Evolutionary conservation across 805 yeast species (phyloP).

Genomic region (Metschnikowia reukaufii): DNA sequence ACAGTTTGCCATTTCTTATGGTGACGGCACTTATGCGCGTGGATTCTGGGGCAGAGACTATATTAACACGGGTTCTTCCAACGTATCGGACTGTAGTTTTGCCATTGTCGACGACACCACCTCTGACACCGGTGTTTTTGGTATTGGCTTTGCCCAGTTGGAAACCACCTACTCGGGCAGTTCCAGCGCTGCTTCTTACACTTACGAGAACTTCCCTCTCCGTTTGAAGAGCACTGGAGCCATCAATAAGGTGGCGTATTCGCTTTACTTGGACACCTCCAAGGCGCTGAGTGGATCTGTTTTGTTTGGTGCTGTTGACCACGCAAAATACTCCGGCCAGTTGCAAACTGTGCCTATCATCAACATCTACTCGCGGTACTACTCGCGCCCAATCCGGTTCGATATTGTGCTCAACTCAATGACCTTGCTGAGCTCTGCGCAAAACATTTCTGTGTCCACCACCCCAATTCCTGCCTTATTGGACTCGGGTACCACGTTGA

Average conservation of each 20-base stretch:
- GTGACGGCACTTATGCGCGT: conserved; percentile 47
- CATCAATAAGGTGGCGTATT: conserved; percentile 56
- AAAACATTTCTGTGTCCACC: conserved; percentile 9
- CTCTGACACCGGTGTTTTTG: conserved; percentile 68
- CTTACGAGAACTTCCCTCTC: conserved; percentile 67
- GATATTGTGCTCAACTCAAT: conserved; percentile 51
- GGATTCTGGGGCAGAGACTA: conserved; percentile 64
- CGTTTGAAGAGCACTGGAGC: conserved; percentile 58
- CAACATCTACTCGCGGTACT: conserved; percentile 27
- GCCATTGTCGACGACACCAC: conserved; percentile 71
- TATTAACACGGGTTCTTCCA: conserved; percentile 49
- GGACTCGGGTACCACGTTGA: conserved; percentile 56
- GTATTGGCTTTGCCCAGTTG: conserved; percentile 67
- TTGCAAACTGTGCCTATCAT: conserved; percentile 42
- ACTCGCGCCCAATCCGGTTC: conserved; percentile 41
- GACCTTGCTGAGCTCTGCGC: conserved; percentile 15
- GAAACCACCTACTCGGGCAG: conserved; percentile 52
- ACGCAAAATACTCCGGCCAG: conserved; percentile 32
- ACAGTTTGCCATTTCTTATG: conserved; percentile 45
- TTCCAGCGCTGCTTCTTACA: conserved; percentile 20
- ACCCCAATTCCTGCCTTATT: conserved; percentile 24
- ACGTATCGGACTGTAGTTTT: conserved; percentile 55
- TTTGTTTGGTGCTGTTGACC: conserved; percentile 45
- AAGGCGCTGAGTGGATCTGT: conserved; percentile 30
- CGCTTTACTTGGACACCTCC: conserved; percentile 54